A percentile compares a stretch with the other conserved stretches of the same genome.
These are phyloP conservation scores for Coix lacrymajobi DNA, from an alignment of 176 grass and related monocot species.

Conservation along the genomic window DNA sequence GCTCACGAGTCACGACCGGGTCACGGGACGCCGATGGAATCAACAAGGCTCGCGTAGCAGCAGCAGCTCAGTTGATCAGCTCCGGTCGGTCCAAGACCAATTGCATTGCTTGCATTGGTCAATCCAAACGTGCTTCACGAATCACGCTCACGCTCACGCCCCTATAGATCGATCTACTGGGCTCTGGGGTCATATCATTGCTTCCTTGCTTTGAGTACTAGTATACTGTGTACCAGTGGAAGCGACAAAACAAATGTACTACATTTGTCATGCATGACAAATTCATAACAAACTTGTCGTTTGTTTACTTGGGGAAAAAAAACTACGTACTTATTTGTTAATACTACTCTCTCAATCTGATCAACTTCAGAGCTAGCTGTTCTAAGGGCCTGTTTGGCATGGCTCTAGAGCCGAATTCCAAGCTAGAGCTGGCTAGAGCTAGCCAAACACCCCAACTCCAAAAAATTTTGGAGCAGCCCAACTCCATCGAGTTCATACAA, in stretches of 20 bases:
- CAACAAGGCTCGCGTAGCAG: background rate
- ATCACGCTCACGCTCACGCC: too few relatives aligned
- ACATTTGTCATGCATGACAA: background rate
- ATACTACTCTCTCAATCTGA: background rate
- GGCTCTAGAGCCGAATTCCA: too few relatives aligned
- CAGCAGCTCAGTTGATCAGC: background rate
- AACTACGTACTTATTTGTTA: too few relatives aligned
- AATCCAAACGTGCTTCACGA: constrained; percentile 20
- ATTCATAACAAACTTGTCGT: too few relatives aligned
- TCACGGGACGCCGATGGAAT: background rate
- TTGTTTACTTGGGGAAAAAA: background rate
- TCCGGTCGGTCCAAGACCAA: background rate
- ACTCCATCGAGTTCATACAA: too few relatives aligned
- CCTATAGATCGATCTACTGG: background rate
- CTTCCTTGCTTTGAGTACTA: background rate
- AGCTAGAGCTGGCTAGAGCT: too few relatives aligned
- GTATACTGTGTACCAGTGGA: background rate
- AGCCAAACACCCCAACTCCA: too few relatives aligned
- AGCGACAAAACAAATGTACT: background rate
- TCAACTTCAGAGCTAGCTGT: too few relatives aligned
- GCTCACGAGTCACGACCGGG: background rate
- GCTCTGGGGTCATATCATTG: too few relatives aligned
- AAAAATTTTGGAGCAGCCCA: too few relatives aligned
- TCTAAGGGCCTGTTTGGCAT: too few relatives aligned
- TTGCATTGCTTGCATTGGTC: background rate